Evolutionary conservation across 805 yeast species (phyloP).

Genomic region (Metschnikowia amazonensis): DNA sequence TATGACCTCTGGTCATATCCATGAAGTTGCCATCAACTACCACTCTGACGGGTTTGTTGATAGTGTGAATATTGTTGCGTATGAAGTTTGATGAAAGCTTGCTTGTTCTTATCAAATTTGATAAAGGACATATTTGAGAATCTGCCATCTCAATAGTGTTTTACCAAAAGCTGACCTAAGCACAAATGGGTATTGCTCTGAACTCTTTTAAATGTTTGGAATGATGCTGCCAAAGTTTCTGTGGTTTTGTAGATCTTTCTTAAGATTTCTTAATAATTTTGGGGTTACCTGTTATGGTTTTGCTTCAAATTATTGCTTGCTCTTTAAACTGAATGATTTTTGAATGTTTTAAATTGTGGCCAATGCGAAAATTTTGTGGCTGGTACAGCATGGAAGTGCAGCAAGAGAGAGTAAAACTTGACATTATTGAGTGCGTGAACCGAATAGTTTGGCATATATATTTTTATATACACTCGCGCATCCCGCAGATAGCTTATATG

Average conservation of each 20-base stretch:
- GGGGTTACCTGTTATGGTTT: neutral
- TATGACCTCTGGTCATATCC: constrained; percentile 45
- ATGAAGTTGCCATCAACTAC: constrained; percentile 28
- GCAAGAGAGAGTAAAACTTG: constrained; percentile 1
- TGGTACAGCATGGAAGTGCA: constrained; percentile 1
- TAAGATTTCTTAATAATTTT: neutral
- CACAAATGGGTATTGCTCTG: neutral
- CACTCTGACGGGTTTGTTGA: constrained; percentile 29
- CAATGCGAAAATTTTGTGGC: constrained; percentile 8
- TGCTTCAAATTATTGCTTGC: constrained; percentile 1
- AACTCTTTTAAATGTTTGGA: neutral
- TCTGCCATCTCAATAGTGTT: neutral
- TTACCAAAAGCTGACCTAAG: neutral
- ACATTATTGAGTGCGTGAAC: neutral
- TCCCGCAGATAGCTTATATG: neutral
- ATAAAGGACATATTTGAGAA: neutral
- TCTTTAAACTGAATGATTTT: neutral
- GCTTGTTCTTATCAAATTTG: constrained; percentile 16
- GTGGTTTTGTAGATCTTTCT: neutral
- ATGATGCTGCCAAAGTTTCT: neutral
- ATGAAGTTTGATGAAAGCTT: constrained; percentile 17
- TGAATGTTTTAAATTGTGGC: constrained; percentile 4
- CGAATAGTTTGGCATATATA: neutral
- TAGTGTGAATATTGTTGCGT: constrained; percentile 15
- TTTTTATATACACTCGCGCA: neutral